A percentile compares a stretch with the other conserved stretches of the same genome.
Conservation (phyloP, 2,329 filamentous ascomycete genomes). For the Whalleya microplaca region DNA sequence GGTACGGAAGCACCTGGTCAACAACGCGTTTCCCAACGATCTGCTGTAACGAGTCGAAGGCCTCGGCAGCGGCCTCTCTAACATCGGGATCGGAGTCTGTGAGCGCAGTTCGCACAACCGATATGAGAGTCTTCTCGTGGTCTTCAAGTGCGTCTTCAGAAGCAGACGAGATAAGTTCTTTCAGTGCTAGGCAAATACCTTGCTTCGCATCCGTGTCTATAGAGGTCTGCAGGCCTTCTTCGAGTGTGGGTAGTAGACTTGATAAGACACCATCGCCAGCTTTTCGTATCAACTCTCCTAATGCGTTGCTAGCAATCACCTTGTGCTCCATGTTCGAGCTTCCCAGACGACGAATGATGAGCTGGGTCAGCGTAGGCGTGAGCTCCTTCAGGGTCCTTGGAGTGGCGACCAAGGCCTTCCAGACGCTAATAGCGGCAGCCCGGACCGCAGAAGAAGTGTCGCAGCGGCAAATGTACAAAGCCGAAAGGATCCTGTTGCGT, state of each 20-base stretch:
- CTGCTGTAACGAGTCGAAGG: conserved; percentile 93
- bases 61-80: conserved; percentile 92
- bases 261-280: conserved; percentile 92
- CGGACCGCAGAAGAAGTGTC: conserved; percentile 93
- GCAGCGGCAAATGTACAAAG: conserved; percentile 94
- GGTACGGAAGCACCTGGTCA: conserved; percentile 90
- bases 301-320: conserved; percentile 94
- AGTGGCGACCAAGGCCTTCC: conserved; percentile 94
- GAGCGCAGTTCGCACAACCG: conserved; percentile 88
- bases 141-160: conserved; percentile 88
- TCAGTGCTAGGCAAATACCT: conserved; percentile 94
- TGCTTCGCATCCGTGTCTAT: conserved; percentile 93
- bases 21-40: conserved; percentile 93
- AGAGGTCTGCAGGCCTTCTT: conserved; percentile 85
- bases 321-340: conserved; percentile 99
- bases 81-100: conserved; percentile 90
- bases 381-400: conserved; percentile 93
- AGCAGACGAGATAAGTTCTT: conserved; percentile 89
- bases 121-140: conserved; percentile 93
- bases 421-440: conserved; percentile 86
- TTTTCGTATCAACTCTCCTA: conserved; percentile 95
- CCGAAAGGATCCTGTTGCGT: conserved; percentile 95
- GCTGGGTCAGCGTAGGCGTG: conserved; percentile 89
- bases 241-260: conserved; percentile 85
- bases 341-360: conserved; percentile 90